A percentile compares a stretch with the other conserved stretches of the same genome.
Conservation (phyloP, 2,329 filamentous ascomycete species). For the Venturia effusa region DNA sequence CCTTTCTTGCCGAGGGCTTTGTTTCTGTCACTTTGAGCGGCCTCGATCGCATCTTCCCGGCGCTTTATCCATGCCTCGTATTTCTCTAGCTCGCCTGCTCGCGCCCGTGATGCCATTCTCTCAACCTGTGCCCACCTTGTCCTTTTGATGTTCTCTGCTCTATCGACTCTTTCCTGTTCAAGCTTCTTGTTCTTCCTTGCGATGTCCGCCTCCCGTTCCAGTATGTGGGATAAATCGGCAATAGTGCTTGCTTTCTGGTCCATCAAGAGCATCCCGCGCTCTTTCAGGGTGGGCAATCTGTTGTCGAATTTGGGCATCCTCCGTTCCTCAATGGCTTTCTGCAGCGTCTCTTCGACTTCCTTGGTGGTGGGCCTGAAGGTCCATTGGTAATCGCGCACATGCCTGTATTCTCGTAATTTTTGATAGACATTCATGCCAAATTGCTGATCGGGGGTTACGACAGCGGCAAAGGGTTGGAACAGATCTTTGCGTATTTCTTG, state of each 20-base stretch:
- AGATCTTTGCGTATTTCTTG: slow-evolving; percentile 48
- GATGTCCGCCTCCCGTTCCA: background rate
- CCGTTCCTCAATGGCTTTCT: slow-evolving; percentile 38
- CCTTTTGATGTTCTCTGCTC: background rate
- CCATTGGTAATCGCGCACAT: slow-evolving; percentile 46
- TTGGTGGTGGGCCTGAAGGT: slow-evolving; percentile 27
- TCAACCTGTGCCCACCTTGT: slow-evolving; percentile 19
- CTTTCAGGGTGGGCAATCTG: slow-evolving; percentile 34
- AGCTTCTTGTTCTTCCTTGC: background rate
- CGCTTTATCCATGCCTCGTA: slow-evolving; percentile 8
- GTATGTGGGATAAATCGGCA: slow-evolving; percentile 33
- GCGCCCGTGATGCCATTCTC: slow-evolving; percentile 14
- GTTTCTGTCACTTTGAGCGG: slow-evolving; percentile 18
- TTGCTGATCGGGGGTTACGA: slow-evolving; percentile 40
- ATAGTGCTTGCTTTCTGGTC: slow-evolving; percentile 53
- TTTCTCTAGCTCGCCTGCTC: background rate
- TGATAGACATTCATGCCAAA: slow-evolving; percentile 45
- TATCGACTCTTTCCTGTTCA: background rate
- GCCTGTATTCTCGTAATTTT: slow-evolving; percentile 49
- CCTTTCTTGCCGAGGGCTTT: slow-evolving; percentile 16
- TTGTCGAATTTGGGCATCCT: slow-evolving; percentile 25
- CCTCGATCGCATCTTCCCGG: slow-evolving; percentile 14
- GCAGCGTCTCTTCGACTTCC: slow-evolving; percentile 27
- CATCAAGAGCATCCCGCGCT: slow-evolving; percentile 45
- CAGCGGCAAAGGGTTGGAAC: slow-evolving; percentile 49